Conservation (phyloP, 495 filamentous ascomycete species). For the Penicillium crystallinum region DNA sequence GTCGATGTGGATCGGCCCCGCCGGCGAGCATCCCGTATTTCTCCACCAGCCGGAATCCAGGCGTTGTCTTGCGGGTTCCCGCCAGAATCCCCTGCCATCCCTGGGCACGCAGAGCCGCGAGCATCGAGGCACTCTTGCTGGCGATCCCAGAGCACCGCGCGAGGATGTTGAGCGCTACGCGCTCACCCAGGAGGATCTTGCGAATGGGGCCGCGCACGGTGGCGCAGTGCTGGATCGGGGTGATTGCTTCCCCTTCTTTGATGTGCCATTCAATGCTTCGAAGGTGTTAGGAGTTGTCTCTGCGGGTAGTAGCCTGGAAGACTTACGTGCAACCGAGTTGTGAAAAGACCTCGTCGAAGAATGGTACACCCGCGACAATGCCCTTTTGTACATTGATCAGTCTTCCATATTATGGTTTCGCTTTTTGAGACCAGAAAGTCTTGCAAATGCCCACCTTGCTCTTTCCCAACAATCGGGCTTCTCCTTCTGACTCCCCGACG, state of each 20-base stretch:
- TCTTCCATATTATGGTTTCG: too few species aligned
- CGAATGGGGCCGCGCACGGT: conserved; percentile 84
- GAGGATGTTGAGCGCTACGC: conserved; percentile 88
- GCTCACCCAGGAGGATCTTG: conserved; percentile 82
- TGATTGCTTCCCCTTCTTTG: conserved; percentile 64
- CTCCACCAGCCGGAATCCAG: conserved; percentile 91
- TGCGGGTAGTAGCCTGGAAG: not conserved
- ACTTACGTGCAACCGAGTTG: conserved; percentile 78
- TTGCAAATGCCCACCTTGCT: conserved; percentile 46
- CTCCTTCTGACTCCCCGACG: conserved; percentile 71
- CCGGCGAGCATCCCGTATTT: conserved; percentile 97
- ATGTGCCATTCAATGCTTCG: conserved; percentile 74
- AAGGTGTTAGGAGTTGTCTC: not conserved
- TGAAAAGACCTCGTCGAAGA: conserved; percentile 89
- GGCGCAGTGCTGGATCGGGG: conserved; percentile 56
- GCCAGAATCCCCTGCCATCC: conserved; percentile 84
- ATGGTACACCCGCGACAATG: conserved; percentile 86
- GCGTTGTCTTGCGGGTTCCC: conserved; percentile 93
- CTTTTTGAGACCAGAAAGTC: too few species aligned
- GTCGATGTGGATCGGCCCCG: conserved; percentile 83
- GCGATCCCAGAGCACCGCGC: conserved; percentile 92
- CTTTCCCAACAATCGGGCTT: conserved; percentile 86
- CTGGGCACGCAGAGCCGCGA: conserved; percentile 48
- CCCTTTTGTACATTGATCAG: conserved; percentile 46
- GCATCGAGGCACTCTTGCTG: conserved; percentile 52